These are phyloP conservation scores for Acrocalymma vagum DNA, from an alignment of 2,329 filamentous ascomycete genomes.

Conservation along the genomic window DNA sequence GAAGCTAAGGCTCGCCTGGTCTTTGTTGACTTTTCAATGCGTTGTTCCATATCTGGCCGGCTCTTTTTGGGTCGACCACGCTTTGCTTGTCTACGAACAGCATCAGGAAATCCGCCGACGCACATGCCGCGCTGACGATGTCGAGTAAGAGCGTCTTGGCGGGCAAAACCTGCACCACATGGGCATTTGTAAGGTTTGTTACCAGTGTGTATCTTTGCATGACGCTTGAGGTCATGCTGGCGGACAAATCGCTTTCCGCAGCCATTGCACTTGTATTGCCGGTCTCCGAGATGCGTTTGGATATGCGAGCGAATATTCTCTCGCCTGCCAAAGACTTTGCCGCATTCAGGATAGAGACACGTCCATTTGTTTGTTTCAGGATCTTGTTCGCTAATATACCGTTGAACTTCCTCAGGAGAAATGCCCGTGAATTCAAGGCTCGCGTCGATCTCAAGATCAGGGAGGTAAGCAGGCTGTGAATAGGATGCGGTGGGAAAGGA, in stretches of 20 bases:
- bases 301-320: constrained; percentile 99
- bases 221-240: constrained; percentile 95
- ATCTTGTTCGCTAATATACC: constrained; percentile 58
- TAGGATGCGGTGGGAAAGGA: constrained; percentile 18
- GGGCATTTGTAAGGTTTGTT: constrained; percentile 95
- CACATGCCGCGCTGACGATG: constrained; percentile 97
- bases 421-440: constrained; percentile 81
- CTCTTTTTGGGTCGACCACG: constrained; percentile 72
- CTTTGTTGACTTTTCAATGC: constrained; percentile 64
- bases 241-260: constrained; percentile 97
- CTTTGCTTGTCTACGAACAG: constrained; percentile 72
- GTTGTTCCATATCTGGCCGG: constrained; percentile 66
- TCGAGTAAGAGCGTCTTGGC: constrained; percentile 92
- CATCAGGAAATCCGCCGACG: constrained; percentile 89
- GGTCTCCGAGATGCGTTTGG: constrained; percentile 95
- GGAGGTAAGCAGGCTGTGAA: constrained; percentile 28
- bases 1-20: constrained; percentile 54
- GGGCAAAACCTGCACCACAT: constrained; percentile 92
- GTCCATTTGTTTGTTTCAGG: constrained; percentile 54
- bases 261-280: constrained; percentile 91
- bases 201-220: constrained; percentile 96
- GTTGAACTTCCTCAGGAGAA: constrained; percentile 75
- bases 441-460: constrained; percentile 65
- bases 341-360: constrained; percentile 72
- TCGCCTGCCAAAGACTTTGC: constrained; percentile 92